Evolutionary conservation across 257 asterid species (phyloP).

Genomic region (Anisodus acutangulus): DNA sequence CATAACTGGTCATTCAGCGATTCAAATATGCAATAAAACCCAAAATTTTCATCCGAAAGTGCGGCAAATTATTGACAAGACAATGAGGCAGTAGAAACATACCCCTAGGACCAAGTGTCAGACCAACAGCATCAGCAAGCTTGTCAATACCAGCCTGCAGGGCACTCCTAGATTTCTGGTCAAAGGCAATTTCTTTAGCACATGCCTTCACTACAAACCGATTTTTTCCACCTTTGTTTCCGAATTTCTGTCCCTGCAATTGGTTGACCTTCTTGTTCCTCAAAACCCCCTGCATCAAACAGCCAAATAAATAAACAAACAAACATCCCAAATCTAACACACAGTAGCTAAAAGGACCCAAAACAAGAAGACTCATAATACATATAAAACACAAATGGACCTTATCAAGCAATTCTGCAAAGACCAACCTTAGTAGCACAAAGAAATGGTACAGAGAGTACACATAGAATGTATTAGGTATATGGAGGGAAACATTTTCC

Average conservation of each 20-base stretch:
- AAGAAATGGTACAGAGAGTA: not conserved
- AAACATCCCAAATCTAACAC: not conserved
- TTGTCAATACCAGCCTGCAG: conserved; percentile 95
- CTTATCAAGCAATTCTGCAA: not conserved
- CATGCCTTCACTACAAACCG: conserved; percentile 79
- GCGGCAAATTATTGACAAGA: not conserved
- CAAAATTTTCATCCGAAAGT: not conserved
- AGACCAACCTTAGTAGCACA: not conserved
- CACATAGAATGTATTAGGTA: not conserved
- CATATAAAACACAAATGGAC: not conserved
- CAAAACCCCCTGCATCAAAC: conserved; percentile 54
- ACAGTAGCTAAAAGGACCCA: not conserved
- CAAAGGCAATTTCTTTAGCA: conserved; percentile 94
- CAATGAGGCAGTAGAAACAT: conserved; percentile 25
- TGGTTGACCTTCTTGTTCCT: conserved; percentile 63
- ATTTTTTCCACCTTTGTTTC: conserved; percentile 53
- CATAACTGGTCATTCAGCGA: not conserved
- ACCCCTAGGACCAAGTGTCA: conserved; percentile 99
- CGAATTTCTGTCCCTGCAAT: conserved; percentile 66
- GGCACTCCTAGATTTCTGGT: conserved; percentile 84
- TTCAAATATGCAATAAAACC: not conserved
- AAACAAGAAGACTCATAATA: not conserved
- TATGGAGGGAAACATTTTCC: no score
- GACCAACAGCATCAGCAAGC: conserved; percentile 93
- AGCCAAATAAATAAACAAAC: not conserved